A percentile compares a stretch with the other conserved stretches of the same genome.
These are phyloP conservation scores for Penicillium occitanis DNA, from an alignment of 2,329 filamentous ascomycete genomes.

Conservation along the genomic window DNA sequence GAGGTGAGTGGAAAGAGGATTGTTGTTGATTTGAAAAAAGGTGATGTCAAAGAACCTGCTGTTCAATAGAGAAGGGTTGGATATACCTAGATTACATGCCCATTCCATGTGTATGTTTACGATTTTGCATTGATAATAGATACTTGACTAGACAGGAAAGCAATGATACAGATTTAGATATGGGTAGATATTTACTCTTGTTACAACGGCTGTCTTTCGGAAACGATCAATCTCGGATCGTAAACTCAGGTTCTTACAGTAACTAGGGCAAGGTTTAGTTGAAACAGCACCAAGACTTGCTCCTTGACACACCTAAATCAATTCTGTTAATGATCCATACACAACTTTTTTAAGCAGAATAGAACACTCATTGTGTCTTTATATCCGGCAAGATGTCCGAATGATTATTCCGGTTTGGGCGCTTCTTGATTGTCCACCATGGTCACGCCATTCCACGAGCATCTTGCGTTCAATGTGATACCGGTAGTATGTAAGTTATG, in stretches of 20 bases:
- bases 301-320: neutral
- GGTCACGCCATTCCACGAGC: constrained; percentile 7
- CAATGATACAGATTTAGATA: neutral
- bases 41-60: neutral
- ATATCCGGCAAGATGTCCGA: neutral
- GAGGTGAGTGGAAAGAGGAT: constrained; percentile 67
- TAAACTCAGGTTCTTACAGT: neutral
- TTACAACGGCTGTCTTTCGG: neutral
- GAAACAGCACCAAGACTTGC: neutral
- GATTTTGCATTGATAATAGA: constrained; percentile 1
- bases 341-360: neutral
- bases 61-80: neutral
- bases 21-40: constrained; percentile 51
- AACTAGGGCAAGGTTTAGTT: neutral
- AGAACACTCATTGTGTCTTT: neutral
- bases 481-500: neutral
- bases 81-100: neutral
- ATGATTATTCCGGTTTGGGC: neutral
- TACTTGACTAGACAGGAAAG: neutral
- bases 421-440: neutral
- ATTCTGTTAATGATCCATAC: neutral
- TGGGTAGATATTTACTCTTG: neutral
- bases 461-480: constrained; percentile 26
- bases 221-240: neutral
- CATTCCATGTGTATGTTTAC: neutral